A percentile compares a stretch with the other conserved stretches of the same genome.
These are phyloP conservation scores for Allium sativum DNA, from an alignment of 106 monocot genomes.

Conservation along the genomic window DNA sequence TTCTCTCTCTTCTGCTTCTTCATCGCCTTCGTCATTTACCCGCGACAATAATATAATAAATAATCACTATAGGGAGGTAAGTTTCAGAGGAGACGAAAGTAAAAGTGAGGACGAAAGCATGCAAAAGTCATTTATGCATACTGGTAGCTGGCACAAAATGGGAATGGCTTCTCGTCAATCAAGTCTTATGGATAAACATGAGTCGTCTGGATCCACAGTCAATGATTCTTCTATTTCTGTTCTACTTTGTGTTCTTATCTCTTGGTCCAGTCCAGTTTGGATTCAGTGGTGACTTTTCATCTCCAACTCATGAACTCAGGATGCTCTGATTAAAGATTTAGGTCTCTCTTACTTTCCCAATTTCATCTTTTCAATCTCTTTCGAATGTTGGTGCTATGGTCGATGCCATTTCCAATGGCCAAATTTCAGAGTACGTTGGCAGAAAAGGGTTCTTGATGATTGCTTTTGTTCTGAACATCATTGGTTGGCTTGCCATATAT, in stretches of 20 bases:
- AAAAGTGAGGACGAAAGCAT: constrained; percentile 36
- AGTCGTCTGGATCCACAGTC: constrained; percentile 61
- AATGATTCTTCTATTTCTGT: constrained; percentile 85
- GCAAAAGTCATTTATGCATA: constrained; percentile 75
- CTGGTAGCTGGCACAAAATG: constrained; percentile 92
- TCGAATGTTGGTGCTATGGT: constrained; percentile 99
- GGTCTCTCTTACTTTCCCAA: constrained; percentile 72
- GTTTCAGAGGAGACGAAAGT: constrained; percentile 56
- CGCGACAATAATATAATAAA: too few species aligned
- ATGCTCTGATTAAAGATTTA: constrained; percentile 61
- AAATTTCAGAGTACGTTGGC: constrained; percentile 90
- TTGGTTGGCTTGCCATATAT: too few species aligned
- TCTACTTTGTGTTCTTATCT: constrained; percentile 79
- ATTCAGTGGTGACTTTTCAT: constrained; percentile 83
- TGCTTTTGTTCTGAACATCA: too few species aligned
- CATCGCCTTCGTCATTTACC: too few species aligned
- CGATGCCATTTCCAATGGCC: constrained; percentile 87
- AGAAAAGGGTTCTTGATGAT: too few species aligned
- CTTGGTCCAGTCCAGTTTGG: constrained; percentile 98
- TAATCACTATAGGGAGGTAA: constrained; percentile 14
- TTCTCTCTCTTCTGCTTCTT: too few species aligned
- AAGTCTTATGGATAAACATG: constrained; percentile 57
- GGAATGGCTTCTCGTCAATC: constrained; percentile 76
- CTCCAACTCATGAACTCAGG: constrained; percentile 84
- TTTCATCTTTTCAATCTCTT: constrained; percentile 75